A percentile compares a stretch with the other conserved stretches of the same genome.
Evolutionary conservation across 176 grass and related monocot genomes (phyloP).

Genomic region (Dactylis glomerata): DNA sequence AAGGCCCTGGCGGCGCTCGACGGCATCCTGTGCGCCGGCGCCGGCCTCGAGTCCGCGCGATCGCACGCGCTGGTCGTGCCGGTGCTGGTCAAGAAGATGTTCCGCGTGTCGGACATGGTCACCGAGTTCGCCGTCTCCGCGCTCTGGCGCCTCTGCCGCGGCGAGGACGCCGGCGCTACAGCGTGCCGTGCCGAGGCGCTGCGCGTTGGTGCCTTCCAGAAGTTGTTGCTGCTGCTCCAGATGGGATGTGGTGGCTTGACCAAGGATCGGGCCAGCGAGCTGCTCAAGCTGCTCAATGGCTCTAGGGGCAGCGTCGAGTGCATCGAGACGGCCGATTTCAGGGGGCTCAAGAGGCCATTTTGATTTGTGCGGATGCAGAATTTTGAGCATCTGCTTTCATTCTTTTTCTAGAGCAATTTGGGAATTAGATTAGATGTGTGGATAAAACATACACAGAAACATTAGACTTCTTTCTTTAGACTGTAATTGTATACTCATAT

Average conservation of each 20-base stretch:
- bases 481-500: slow-evolving; percentile 33
- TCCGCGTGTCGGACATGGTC: slow-evolving; percentile 81
- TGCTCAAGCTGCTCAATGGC: slow-evolving; percentile 72
- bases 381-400: background rate
- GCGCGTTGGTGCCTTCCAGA: slow-evolving; percentile 84
- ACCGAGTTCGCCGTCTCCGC: slow-evolving; percentile 91
- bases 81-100: slow-evolving; percentile 88
- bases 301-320: slow-evolving; percentile 59
- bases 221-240: slow-evolving; percentile 86
- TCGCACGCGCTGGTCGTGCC: slow-evolving; percentile 64
- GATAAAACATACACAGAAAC: slow-evolving; percentile 28
- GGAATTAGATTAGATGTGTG: slow-evolving; percentile 30
- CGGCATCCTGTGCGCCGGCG: slow-evolving; percentile 33
- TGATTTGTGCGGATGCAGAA: slow-evolving; percentile 12
- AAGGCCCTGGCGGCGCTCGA: slow-evolving; percentile 65
- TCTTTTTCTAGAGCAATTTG: slow-evolving; percentile 22
- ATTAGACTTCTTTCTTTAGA: slow-evolving; percentile 20
- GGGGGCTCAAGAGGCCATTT: slow-evolving; percentile 67
- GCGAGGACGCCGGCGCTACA: background rate
- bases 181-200: slow-evolving; percentile 61
- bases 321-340: slow-evolving; percentile 84
- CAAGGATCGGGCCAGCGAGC: slow-evolving; percentile 77
- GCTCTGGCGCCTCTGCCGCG: slow-evolving; percentile 85
- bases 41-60: slow-evolving; percentile 33
- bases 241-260: slow-evolving; percentile 72